Conservation (phyloP, 208 protist genomes). For the Giardia muris region DNA sequence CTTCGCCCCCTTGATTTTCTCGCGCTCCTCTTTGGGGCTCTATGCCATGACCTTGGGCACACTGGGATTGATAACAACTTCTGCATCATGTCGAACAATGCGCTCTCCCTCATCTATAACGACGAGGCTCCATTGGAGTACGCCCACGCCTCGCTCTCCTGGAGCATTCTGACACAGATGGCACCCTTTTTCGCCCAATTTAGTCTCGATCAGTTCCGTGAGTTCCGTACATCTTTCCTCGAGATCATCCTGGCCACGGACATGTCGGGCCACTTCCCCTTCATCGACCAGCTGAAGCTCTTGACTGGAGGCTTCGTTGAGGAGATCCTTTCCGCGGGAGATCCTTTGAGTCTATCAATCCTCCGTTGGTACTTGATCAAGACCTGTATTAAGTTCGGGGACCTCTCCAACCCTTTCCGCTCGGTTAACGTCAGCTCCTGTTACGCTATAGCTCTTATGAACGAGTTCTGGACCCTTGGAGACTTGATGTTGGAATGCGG, state of each 20-base stretch:
- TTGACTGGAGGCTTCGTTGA: not conserved
- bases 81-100: constrained; percentile 17
- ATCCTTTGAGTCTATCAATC: not conserved
- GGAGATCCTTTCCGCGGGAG: not conserved
- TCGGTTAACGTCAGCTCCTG: not conserved
- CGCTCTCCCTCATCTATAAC: not conserved
- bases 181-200: not conserved
- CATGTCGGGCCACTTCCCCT: not conserved
- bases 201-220: not conserved
- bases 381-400: not conserved
- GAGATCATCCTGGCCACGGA: constrained; percentile 12
- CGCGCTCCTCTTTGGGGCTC: not conserved
- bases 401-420: not conserved
- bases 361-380: constrained; percentile 12
- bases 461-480: not conserved
- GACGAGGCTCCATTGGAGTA: not conserved
- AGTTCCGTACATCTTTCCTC: not conserved
- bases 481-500: not conserved
- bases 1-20: constrained; percentile 1
- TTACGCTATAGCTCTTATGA: not conserved
- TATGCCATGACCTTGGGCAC: constrained; percentile 19
- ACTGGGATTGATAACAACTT: constrained; percentile 13
- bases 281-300: not conserved
- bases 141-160: not conserved
- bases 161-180: not conserved